These are phyloP conservation scores for Nothophytophthora sp. DNA, from an alignment of 352 stramenopile genomes.

Conservation along the genomic window DNA sequence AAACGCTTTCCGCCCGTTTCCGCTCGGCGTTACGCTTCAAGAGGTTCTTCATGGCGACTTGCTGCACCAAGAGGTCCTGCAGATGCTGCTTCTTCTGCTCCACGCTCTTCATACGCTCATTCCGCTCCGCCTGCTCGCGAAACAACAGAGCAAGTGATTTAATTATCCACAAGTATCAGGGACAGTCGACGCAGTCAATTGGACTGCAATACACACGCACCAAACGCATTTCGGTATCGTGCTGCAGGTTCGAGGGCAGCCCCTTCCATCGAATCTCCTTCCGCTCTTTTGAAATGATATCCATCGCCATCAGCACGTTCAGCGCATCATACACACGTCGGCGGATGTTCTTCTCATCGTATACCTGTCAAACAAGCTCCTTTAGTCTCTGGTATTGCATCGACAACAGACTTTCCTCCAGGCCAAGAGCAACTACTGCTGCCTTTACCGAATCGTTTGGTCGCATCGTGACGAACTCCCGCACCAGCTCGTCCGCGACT, in stretches of 20 bases:
- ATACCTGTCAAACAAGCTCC: conserved; percentile 71
- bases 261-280: conserved; percentile 92
- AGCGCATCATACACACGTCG: conserved; percentile 97
- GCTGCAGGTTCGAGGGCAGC: conserved; percentile 75
- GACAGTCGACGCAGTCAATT: background rate
- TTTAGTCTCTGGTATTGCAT: too few species aligned
- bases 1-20: conserved; percentile 46
- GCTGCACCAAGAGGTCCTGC: conserved; percentile 92
- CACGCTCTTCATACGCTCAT: conserved; percentile 77
- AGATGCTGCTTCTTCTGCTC: conserved; percentile 91
- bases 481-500: conserved; percentile 93
- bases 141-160: conserved; percentile 1
- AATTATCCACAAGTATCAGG: background rate
- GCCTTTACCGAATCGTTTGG: conserved; percentile 75
- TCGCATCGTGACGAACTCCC: conserved; percentile 87
- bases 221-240: conserved; percentile 88
- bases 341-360: conserved; percentile 96
- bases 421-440: too few species aligned
- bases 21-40: conserved; percentile 85
- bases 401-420: too few species aligned
- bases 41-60: conserved; percentile 96
- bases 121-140: conserved; percentile 56
- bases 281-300: conserved; percentile 98
- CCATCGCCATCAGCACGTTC: conserved; percentile 98
- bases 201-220: conserved; percentile 28